phyloP scores from a whole-genome alignment of 352 stramenopile species.

The Phytophthora chlamydospora region DNA sequence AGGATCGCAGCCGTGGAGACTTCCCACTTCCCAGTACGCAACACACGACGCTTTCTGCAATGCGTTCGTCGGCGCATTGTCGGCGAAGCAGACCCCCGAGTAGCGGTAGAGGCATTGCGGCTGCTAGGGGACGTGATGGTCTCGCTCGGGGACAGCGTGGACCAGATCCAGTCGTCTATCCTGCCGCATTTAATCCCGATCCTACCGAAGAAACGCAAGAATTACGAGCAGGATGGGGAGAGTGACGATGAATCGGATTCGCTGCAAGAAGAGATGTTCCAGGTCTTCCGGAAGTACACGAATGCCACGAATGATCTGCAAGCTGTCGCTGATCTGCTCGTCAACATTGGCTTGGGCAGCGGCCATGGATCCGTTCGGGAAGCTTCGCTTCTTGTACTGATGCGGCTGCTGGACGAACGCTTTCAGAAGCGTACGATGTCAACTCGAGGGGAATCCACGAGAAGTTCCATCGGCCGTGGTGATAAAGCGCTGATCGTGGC shows the following conservation, averaged over 20 bases:
- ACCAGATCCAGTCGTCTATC: constrained; percentile 74
- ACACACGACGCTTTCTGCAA: constrained; percentile 74
- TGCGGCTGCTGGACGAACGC: constrained; percentile 61
- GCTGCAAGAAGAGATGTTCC: constrained; percentile 62
- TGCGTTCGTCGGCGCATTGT: constrained; percentile 65
- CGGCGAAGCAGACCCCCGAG: constrained; percentile 38
- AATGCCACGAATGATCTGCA: constrained; percentile 66
- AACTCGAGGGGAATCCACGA: constrained; percentile 16
- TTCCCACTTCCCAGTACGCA: constrained; percentile 72
- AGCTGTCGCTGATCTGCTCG: constrained; percentile 57
- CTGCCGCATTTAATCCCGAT: constrained; percentile 67
- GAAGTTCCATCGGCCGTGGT: constrained; percentile 37
- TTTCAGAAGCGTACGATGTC: constrained; percentile 33
- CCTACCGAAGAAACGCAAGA: constrained; percentile 35
- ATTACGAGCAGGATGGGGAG: constrained; percentile 16
- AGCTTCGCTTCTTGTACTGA: constrained; percentile 51
- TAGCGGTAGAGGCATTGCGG: constrained; percentile 60
- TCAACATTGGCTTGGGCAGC: constrained; percentile 67
- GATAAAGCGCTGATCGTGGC: constrained; percentile 60
- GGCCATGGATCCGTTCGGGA: constrained; percentile 48
- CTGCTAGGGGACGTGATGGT: constrained; percentile 71
- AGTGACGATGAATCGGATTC: constrained; percentile 17
- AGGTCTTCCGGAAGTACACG: constrained; percentile 71
- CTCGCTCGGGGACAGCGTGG: constrained; percentile 64
- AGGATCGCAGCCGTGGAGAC: constrained; percentile 69